These are phyloP conservation scores for Naematelia encephala DNA, from an alignment of 768 basidiomycete species.

Conservation along the genomic window DNA sequence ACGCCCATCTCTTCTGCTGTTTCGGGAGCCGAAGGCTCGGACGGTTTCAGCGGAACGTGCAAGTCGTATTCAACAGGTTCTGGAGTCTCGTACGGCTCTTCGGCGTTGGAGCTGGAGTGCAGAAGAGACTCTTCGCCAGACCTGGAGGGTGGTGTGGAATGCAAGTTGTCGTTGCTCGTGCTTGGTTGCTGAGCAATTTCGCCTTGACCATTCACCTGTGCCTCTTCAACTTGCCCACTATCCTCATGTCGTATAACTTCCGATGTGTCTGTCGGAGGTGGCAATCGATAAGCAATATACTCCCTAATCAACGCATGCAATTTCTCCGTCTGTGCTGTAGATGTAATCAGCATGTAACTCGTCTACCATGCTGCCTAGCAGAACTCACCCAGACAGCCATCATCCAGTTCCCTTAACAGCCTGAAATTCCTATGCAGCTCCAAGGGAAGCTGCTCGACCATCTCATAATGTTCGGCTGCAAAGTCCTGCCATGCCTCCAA, in stretches of 20 bases:
- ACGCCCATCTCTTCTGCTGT: conserved; percentile 8
- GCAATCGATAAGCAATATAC: conserved; percentile 25
- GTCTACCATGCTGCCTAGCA: background rate
- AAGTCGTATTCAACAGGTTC: background rate
- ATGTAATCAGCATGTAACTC: conserved; percentile 3
- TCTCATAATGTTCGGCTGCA: conserved; percentile 46
- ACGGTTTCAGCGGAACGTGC: background rate
- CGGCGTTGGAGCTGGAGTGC: background rate
- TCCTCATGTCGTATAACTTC: background rate
- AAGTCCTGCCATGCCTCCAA: conserved; percentile 46
- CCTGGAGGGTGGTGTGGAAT: background rate
- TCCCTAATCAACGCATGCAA: conserved; percentile 33
- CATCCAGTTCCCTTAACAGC: conserved; percentile 48
- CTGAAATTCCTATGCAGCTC: conserved; percentile 51
- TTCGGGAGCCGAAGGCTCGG: background rate
- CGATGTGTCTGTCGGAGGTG: background rate
- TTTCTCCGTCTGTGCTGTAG: conserved; percentile 33
- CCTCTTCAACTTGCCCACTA: background rate
- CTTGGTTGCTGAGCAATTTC: too few relatives aligned
- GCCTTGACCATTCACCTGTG: too few relatives aligned
- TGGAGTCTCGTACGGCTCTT: background rate
- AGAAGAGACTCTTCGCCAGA: background rate
- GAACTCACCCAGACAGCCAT: conserved; percentile 42
- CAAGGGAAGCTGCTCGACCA: conserved; percentile 50
- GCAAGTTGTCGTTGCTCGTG: background rate